Evolutionary conservation across 1,139 yeast genomes (phyloP), one percentile per base, ranked within the genome.

Genomic region (Geotrichum cucujoidarum): DNA sequence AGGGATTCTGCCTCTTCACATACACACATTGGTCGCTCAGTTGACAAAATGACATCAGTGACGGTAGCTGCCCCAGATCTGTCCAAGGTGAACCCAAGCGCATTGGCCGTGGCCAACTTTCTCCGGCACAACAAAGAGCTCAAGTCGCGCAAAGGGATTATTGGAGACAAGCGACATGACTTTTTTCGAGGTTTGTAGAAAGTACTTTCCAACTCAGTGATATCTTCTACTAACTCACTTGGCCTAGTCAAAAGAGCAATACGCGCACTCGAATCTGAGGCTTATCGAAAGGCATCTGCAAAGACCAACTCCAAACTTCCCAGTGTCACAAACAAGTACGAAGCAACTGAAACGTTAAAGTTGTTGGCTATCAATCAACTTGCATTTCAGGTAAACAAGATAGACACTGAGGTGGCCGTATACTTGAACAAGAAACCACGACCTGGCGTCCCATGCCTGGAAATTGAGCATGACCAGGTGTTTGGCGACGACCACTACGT

Each of bases 141-240:
- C 57, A 92, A 92, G 63, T 84, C 80, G 63, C 80, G 98, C 59
- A 77, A 80, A 51, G 97, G 97, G 5, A 69, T 83, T 36, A 70
- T 86, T 48, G 80, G 82, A 60, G 83, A 83, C 47, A 76, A 78
- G 53, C 78, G 78, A 33, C 76, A 79, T 36, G 95, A 86, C 53
- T 90, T 92, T 64, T 92, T 92, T 75, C 75, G 95, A 57, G 85
- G 73, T 58, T 37, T 31, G 52, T 47, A 24, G 10, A 24, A 24
- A 24, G 6, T 10, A 24, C 6, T 24, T 24, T 24, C 8, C 10
- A 24, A 10, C 10, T 6, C 8, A 10, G 10, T 24, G 27, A 24
- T 25, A 13, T 37, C 17, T 7, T 13, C 33, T 24, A 6, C 16
- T 14, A 27, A 13, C 29, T 30, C 17, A 20, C 34, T 27, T 17